Conservation (phyloP, 106 monocot species). For the Phalaenopsis aphrodite region DNA sequence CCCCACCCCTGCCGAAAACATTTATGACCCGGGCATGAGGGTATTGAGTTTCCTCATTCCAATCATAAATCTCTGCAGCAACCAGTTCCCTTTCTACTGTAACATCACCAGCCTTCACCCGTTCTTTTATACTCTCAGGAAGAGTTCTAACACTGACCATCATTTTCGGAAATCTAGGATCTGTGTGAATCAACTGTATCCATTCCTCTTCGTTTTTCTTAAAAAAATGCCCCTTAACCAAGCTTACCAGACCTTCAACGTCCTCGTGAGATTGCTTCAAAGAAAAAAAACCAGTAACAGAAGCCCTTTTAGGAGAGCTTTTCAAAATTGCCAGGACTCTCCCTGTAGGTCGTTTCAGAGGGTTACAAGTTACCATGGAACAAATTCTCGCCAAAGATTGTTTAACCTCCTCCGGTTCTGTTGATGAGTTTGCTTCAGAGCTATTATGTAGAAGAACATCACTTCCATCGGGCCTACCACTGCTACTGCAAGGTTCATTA, state of each 20-base stretch:
- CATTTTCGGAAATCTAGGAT: slow-evolving; percentile 73
- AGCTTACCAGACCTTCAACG: slow-evolving; percentile 12
- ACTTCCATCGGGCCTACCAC: slow-evolving; percentile 5
- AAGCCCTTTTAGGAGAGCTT: slow-evolving; percentile 54
- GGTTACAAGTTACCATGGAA: slow-evolving; percentile 38
- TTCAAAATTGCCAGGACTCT: slow-evolving; percentile 65
- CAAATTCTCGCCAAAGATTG: slow-evolving; percentile 46
- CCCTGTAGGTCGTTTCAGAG: slow-evolving; percentile 80
- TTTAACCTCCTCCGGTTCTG: slow-evolving; percentile 20
- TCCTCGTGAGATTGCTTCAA: slow-evolving; percentile 7
- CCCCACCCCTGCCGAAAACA: slow-evolving; percentile 60
- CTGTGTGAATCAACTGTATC: slow-evolving; percentile 49
- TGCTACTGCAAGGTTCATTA: slow-evolving; percentile 3
- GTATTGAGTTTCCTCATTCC: slow-evolving; percentile 53
- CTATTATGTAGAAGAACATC: background rate
- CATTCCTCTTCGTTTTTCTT: slow-evolving; percentile 24
- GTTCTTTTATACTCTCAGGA: slow-evolving; percentile 38
- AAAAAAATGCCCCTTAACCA: slow-evolving; percentile 10
- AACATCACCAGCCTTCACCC: slow-evolving; percentile 36
- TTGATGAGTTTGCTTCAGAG: slow-evolving; percentile 1
- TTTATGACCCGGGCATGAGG: slow-evolving; percentile 45
- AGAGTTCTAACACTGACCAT: slow-evolving; percentile 37
- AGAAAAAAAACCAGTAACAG: slow-evolving; percentile 75
- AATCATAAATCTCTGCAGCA: slow-evolving; percentile 57
- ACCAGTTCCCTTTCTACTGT: slow-evolving; percentile 61